These are phyloP conservation scores for Alternaria postmessia DNA, from an alignment of 2,329 filamentous ascomycete genomes.

Conservation along the genomic window DNA sequence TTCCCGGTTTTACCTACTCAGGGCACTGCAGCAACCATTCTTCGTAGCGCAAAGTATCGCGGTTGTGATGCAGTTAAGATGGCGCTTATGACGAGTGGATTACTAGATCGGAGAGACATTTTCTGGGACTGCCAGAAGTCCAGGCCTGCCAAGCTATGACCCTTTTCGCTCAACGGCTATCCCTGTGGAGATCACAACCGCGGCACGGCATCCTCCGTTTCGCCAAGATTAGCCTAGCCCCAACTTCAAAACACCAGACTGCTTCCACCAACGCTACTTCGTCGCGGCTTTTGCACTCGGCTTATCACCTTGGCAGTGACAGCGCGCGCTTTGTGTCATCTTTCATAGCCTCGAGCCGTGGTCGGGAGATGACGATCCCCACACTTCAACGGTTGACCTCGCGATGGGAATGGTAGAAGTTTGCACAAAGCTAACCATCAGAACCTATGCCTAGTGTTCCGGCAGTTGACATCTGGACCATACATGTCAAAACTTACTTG, in stretches of 20 bases:
- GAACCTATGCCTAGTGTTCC: background rate
- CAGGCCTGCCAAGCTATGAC: background rate
- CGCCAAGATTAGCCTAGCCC: background rate
- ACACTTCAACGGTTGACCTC: background rate
- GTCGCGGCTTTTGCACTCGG: background rate
- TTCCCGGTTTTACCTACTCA: background rate
- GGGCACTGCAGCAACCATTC: background rate
- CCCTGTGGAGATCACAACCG: background rate
- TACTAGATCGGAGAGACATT: background rate
- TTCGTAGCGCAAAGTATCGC: background rate
- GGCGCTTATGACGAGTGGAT: background rate
- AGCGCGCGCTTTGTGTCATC: background rate
- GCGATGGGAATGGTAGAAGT: background rate
- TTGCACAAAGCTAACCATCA: background rate
- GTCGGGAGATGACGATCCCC: background rate
- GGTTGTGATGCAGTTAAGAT: background rate
- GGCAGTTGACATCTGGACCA: background rate
- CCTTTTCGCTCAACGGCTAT: background rate
- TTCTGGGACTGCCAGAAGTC: background rate
- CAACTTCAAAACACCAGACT: slow-evolving; percentile 2
- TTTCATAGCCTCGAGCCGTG: background rate
- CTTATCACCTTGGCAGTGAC: background rate
- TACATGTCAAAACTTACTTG: background rate
- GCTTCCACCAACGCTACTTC: background rate
- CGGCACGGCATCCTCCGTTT: background rate